These are phyloP conservation scores for Kingdonia uniflora DNA, from an alignment of 164 flowering plant species.

Conservation along the genomic window DNA sequence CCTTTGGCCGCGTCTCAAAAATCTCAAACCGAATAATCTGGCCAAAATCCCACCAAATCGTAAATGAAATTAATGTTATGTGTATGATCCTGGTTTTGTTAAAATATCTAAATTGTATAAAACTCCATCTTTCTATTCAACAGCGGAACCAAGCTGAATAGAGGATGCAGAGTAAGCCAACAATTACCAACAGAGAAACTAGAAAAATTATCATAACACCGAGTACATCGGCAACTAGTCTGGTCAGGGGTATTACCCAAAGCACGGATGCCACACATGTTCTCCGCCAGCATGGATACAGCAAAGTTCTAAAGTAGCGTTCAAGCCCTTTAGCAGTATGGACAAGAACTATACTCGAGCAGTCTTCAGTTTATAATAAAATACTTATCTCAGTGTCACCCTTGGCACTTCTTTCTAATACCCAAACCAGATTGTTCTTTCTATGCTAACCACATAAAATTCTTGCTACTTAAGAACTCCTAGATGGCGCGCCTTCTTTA, in stretches of 20 bases:
- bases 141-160: slow-evolving; percentile 61
- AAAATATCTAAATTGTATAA: slow-evolving; percentile 54
- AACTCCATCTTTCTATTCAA: slow-evolving; percentile 40
- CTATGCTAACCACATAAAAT: not conserved
- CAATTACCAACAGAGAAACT: slow-evolving; percentile 49
- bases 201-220: slow-evolving; percentile 92
- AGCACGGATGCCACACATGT: slow-evolving; percentile 89
- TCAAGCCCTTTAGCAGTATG: too few relatives aligned
- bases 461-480: too few relatives aligned
- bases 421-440: too few relatives aligned
- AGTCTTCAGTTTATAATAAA: too few relatives aligned
- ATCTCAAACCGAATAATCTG: slow-evolving; percentile 60
- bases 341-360: too few relatives aligned
- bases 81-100: slow-evolving; percentile 88
- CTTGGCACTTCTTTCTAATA: too few relatives aligned
- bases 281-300: too few relatives aligned
- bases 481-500: too few relatives aligned
- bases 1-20: slow-evolving; percentile 45
- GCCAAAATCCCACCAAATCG: slow-evolving; percentile 83
- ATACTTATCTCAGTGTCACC: too few relatives aligned
- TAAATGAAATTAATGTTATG: slow-evolving; percentile 42
- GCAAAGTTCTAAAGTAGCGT: too few relatives aligned
- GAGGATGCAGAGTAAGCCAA: slow-evolving; percentile 63
- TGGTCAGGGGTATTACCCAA: slow-evolving; percentile 99
- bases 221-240: slow-evolving; percentile 97